Percentiles rank a stretch among this genome's conserved stretches.
Evolutionary conservation across 495 filamentous ascomycete species (phyloP).

Genomic region (Tuber borchii): DNA sequence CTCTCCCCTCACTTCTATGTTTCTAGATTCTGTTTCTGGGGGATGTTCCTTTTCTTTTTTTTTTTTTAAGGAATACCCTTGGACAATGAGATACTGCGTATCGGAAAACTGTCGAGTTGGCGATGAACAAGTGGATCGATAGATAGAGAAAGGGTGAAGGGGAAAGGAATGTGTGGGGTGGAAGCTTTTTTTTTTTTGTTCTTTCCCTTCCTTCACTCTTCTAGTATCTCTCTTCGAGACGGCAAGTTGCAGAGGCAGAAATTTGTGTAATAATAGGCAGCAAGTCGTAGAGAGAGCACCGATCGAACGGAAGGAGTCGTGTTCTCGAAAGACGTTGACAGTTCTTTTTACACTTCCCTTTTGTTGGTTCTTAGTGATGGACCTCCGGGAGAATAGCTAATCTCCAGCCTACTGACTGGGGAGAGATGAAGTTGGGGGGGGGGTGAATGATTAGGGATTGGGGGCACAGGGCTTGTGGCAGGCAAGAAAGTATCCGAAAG

Average conservation of each 20-base stretch:
- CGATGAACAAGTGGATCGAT: conserved; percentile 30
- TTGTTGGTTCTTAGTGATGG: neutral
- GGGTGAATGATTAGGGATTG: neutral
- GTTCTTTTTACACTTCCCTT: neutral
- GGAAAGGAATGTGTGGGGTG: conserved; percentile 11
- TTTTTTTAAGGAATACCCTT: neutral
- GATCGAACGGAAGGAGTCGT: neutral
- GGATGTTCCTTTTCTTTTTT: conserved; percentile 13
- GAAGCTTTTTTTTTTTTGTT: conserved; percentile 19
- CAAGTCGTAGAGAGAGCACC: neutral
- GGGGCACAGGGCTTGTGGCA: neutral
- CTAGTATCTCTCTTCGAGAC: neutral
- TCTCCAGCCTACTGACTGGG: neutral
- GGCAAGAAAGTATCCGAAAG: no score
- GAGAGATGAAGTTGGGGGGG: neutral
- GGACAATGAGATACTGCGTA: conserved; percentile 16
- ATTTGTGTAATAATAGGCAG: neutral
- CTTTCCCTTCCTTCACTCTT: conserved; percentile 14
- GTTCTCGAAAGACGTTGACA: neutral
- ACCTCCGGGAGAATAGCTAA: neutral
- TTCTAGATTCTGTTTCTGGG: neutral
- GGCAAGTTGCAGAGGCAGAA: neutral
- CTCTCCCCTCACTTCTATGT: neutral
- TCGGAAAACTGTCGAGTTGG: conserved; percentile 32
- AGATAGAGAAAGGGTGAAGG: conserved; percentile 13